A percentile compares a stretch with the other conserved stretches of the same genome.
phyloP scores from a whole-genome alignment of 208 protist genomes.

The Trypanosomatidae sp. region DNA sequence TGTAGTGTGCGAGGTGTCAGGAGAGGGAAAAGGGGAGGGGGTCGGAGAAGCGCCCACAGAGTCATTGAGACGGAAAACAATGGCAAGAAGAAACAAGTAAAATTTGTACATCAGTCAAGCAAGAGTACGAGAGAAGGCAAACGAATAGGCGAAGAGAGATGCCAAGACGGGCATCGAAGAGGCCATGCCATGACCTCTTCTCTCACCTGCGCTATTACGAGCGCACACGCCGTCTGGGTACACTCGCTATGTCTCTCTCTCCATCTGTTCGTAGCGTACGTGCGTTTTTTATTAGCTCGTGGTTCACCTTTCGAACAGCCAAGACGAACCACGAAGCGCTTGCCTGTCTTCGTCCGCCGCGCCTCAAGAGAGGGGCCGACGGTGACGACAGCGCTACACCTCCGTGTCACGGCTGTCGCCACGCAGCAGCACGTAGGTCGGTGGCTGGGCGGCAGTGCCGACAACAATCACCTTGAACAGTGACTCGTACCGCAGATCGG shows the following conservation, averaged over 20 bases:
- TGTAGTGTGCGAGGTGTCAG: neutral
- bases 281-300: neutral
- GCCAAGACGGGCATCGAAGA: neutral
- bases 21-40: neutral
- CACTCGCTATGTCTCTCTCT: neutral
- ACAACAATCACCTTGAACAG: slow-evolving; percentile 59
- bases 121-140: neutral
- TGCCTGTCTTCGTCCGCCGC: neutral
- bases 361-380: slow-evolving; percentile 2
- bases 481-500: slow-evolving; percentile 71
- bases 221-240: no score
- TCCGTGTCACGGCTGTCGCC: slow-evolving; percentile 86
- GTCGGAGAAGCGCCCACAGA: neutral
- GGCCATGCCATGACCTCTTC: neutral
- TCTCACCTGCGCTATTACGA: neutral
- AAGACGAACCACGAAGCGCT: neutral
- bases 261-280: neutral
- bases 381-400: slow-evolving; percentile 31
- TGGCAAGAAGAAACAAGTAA: neutral
- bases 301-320: neutral
- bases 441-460: slow-evolving; percentile 29
- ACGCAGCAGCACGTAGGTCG: slow-evolving; percentile 46
- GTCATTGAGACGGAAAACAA: neutral
- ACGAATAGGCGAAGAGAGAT: neutral
- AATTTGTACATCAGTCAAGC: neutral